phyloP scores from a whole-genome alignment of 805 yeast genomes.

The Pichia pseudocactophila region DNA sequence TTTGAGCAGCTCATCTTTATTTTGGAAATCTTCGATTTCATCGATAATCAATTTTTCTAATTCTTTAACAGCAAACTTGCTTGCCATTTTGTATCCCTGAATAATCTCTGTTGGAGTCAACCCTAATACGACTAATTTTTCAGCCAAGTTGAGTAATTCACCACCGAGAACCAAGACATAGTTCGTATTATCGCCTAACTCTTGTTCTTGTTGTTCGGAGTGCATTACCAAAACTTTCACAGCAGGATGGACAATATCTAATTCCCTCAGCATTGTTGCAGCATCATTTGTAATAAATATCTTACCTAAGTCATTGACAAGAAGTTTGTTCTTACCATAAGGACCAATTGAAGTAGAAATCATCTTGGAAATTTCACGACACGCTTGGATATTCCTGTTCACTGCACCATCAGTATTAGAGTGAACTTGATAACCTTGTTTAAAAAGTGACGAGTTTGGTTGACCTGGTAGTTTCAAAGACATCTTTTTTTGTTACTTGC shows the following conservation, averaged over 20 bases:
- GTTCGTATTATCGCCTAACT: slow-evolving; percentile 95
- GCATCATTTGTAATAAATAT: slow-evolving; percentile 92
- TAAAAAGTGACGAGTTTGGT: slow-evolving; percentile 88
- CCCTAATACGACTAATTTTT: slow-evolving; percentile 75
- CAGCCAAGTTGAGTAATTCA: slow-evolving; percentile 79
- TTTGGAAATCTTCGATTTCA: slow-evolving; percentile 47
- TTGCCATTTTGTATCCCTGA: slow-evolving; percentile 89
- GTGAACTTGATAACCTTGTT: slow-evolving; percentile 87
- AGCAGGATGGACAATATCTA: slow-evolving; percentile 95
- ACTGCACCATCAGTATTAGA: slow-evolving; percentile 92
- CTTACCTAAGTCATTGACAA: slow-evolving; percentile 80
- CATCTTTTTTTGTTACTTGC: too few relatives aligned
- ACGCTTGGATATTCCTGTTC: slow-evolving; percentile 85
- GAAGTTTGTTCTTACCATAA: slow-evolving; percentile 92
- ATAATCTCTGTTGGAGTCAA: slow-evolving; percentile 86
- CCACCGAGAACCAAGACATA: slow-evolving; percentile 89
- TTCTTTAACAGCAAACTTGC: slow-evolving; percentile 58
- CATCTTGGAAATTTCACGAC: slow-evolving; percentile 85
- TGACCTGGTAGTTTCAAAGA: slow-evolving; percentile 86
- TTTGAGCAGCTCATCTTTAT: slow-evolving; percentile 51
- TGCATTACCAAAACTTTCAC: slow-evolving; percentile 95
- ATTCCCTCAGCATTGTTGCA: slow-evolving; percentile 91
- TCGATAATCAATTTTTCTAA: slow-evolving; percentile 60
- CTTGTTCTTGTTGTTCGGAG: slow-evolving; percentile 91
- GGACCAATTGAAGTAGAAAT: slow-evolving; percentile 95